Conservation (phyloP, 305 asterid genomes). For the Caryopteris hybrid region DNA sequence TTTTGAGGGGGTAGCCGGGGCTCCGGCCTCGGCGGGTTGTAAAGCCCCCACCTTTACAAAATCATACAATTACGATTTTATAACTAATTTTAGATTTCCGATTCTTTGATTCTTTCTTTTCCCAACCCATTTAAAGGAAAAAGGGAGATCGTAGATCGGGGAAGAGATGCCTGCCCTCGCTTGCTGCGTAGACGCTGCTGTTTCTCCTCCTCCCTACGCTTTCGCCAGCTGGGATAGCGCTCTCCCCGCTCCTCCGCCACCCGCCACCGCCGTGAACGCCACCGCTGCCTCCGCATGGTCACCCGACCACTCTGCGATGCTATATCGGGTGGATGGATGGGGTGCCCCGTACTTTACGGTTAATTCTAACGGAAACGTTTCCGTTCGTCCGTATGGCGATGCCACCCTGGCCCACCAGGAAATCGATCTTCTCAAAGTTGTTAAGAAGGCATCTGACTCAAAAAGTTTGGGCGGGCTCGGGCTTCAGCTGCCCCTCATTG, state of each 20-base stretch:
- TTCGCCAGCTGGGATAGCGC: conserved; percentile 49
- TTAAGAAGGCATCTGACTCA: conserved; percentile 74
- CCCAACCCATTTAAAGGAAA: conserved; percentile 8
- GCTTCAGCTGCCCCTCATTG: conserved; percentile 67
- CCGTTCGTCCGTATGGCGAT: conserved; percentile 67
- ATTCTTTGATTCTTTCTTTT: conserved; percentile 58
- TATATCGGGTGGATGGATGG: conserved; percentile 83
- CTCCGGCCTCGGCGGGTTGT: conserved; percentile 99
- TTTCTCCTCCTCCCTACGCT: conserved; percentile 56
- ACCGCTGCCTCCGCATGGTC: conserved; percentile 51
- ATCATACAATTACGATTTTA: conserved; percentile 21
- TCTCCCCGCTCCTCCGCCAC: conserved; percentile 51
- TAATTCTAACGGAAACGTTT: conserved; percentile 68
- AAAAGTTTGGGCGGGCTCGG: conserved; percentile 74
- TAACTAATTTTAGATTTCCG: background rate
- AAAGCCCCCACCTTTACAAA: conserved; percentile 95
- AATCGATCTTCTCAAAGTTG: conserved; percentile 87
- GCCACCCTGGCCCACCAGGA: conserved; percentile 74
- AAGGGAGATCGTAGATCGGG: conserved; percentile 33
- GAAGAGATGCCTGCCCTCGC: conserved; percentile 80
- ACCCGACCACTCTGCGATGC: conserved; percentile 53
- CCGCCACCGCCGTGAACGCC: conserved; percentile 20
- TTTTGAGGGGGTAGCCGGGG: conserved; percentile 99
- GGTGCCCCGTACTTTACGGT: conserved; percentile 90
- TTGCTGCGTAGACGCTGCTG: conserved; percentile 68